Evolutionary conservation across 495 filamentous ascomycete species (phyloP).

Genomic region (Aeminium ludgeri): DNA sequence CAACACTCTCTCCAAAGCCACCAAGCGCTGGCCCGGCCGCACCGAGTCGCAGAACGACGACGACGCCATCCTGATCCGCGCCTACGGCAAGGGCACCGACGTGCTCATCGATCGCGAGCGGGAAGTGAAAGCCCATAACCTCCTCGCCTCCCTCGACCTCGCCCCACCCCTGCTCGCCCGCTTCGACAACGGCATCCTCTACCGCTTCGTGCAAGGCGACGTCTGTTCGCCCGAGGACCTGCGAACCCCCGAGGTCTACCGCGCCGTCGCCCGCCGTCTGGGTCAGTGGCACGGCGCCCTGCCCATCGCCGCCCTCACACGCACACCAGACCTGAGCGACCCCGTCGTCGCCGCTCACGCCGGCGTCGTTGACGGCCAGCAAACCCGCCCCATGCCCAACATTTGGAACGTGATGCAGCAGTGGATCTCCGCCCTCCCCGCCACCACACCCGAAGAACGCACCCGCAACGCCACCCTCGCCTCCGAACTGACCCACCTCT

Average conservation of each 20-base stretch:
- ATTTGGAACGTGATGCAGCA: slow-evolving; percentile 89
- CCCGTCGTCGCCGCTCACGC: slow-evolving; percentile 1
- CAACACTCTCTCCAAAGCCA: slow-evolving; percentile 81
- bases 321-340: slow-evolving; percentile 7
- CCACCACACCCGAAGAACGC: slow-evolving; percentile 46
- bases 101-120: slow-evolving; percentile 93
- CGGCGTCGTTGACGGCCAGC: slow-evolving; percentile 7
- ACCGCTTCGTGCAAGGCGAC: slow-evolving; percentile 69
- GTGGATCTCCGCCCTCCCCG: slow-evolving; percentile 80
- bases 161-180: slow-evolving; percentile 78
- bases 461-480: slow-evolving; percentile 50
- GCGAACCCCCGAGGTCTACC: slow-evolving; percentile 49
- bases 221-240: slow-evolving; percentile 69
- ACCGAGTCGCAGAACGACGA: slow-evolving; percentile 63
- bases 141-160: slow-evolving; percentile 62
- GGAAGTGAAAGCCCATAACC: slow-evolving; percentile 51
- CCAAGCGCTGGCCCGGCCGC: slow-evolving; percentile 62
- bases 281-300: slow-evolving; percentile 88
- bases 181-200: slow-evolving; percentile 92
- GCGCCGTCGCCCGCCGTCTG: slow-evolving; percentile 62
- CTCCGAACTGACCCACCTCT: slow-evolving; percentile 51
- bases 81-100: slow-evolving; percentile 88
- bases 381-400: slow-evolving; percentile 39
- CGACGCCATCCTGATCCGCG: slow-evolving; percentile 78
- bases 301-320: slow-evolving; percentile 28